Evolutionary conservation across 2,329 filamentous ascomycete genomes (phyloP).

Genomic region (Beauveria varroae): DNA sequence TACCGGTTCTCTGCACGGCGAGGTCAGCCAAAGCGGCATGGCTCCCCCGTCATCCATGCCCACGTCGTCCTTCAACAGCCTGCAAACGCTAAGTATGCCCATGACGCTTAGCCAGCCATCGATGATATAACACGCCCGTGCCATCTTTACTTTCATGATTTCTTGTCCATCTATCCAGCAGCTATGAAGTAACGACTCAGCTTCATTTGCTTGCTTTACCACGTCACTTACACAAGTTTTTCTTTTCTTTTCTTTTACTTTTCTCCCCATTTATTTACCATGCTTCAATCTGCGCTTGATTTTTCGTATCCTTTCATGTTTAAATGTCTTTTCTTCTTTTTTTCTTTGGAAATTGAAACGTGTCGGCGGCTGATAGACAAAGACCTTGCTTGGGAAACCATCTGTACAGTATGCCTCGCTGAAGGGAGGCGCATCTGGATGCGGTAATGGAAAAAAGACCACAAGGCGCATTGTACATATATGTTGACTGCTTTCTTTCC

Average conservation of each 20-base stretch:
- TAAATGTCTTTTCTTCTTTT: conserved; percentile 18
- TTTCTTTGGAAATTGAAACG: conserved; percentile 12
- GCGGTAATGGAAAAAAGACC: neutral
- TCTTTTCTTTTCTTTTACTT: conserved; percentile 1
- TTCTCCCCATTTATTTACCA: conserved; percentile 8
- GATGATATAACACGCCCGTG: conserved; percentile 30
- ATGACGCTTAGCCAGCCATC: conserved; percentile 54
- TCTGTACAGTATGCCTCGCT: conserved; percentile 4
- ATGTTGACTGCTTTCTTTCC: neutral
- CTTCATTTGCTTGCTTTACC: conserved; percentile 14
- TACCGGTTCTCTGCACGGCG: conserved; percentile 41
- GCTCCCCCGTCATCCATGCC: conserved; percentile 16
- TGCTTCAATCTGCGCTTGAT: conserved; percentile 9
- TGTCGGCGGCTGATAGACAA: conserved; percentile 1
- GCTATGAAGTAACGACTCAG: conserved; percentile 12
- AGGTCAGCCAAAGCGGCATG: conserved; percentile 25
- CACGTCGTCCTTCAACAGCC: conserved; percentile 43
- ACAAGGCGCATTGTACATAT: conserved; percentile 10
- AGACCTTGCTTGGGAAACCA: conserved; percentile 3
- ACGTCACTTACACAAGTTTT: neutral
- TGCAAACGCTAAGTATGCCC: conserved; percentile 56
- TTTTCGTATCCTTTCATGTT: neutral
- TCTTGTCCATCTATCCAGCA: conserved; percentile 1
- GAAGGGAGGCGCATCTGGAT: neutral
- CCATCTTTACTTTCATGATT: neutral